These are phyloP conservation scores for Lathyrus sativus DNA, from an alignment of 306 rosid species.

Conservation along the genomic window DNA sequence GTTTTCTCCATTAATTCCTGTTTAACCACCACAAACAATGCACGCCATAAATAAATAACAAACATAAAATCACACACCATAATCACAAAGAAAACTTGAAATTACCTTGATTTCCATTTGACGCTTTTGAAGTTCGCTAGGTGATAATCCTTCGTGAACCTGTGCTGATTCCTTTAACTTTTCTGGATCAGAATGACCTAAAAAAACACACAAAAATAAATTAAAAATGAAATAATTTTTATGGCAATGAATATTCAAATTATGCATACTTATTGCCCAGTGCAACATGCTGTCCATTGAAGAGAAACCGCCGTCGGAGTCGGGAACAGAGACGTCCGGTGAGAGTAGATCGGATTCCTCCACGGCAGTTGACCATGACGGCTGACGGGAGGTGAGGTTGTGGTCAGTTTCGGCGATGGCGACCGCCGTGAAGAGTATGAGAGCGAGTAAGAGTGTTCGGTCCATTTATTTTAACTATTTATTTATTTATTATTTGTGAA, in stretches of 20 bases:
- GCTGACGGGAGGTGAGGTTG: constrained; percentile 35
- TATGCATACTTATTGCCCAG: constrained; percentile 79
- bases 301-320: constrained; percentile 78
- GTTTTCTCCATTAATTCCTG: constrained; percentile 76
- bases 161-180: constrained; percentile 68
- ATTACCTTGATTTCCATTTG: constrained; percentile 73
- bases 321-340: constrained; percentile 33
- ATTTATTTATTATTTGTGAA: not conserved
- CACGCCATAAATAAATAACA: not conserved
- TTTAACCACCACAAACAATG: constrained; percentile 6
- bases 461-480: constrained; percentile 31
- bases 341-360: constrained; percentile 52
- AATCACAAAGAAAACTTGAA: not conserved
- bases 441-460: constrained; percentile 24
- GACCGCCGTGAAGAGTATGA: constrained; percentile 27
- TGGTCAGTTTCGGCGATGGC: constrained; percentile 21
- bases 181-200: constrained; percentile 84
- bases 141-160: constrained; percentile 49
- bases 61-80: constrained; percentile 1
- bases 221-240: not conserved
- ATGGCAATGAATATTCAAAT: not conserved
- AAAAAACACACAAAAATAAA: not conserved
- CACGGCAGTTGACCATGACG: constrained; percentile 51
- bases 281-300: constrained; percentile 88
- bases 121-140: constrained; percentile 57